A percentile compares a stretch with the other conserved stretches of the same genome.
These are phyloP conservation scores for Fomitopsis serialis DNA, from an alignment of 768 basidiomycete genomes.

Conservation along the genomic window DNA sequence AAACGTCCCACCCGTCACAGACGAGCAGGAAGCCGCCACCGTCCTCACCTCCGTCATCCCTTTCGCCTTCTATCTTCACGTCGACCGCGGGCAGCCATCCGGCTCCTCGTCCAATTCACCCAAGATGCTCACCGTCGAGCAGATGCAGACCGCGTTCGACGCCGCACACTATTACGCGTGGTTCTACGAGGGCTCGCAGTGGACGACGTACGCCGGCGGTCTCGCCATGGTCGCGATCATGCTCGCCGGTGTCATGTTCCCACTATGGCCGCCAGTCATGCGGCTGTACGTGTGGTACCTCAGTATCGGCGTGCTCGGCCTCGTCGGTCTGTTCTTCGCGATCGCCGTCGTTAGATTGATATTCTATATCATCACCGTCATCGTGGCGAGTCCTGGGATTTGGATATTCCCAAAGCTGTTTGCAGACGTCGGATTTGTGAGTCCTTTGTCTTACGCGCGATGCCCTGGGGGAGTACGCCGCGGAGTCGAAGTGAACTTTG, in stretches of 20 bases:
- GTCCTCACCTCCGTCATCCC: slow-evolving; percentile 70
- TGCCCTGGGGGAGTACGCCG: too few species aligned
- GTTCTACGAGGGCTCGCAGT: slow-evolving; percentile 94
- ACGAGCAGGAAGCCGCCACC: slow-evolving; percentile 68
- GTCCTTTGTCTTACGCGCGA: slow-evolving; percentile 27
- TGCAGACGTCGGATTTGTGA: slow-evolving; percentile 96
- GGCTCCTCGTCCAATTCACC: slow-evolving; percentile 69
- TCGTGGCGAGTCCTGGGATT: slow-evolving; percentile 85
- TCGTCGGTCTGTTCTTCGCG: slow-evolving; percentile 87
- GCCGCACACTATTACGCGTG: slow-evolving; percentile 87
- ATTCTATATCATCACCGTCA: slow-evolving; percentile 88
- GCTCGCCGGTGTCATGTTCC: slow-evolving; percentile 98
- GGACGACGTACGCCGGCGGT: slow-evolving; percentile 89
- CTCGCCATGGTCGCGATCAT: slow-evolving; percentile 88
- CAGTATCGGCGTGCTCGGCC: slow-evolving; percentile 78
- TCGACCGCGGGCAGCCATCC: slow-evolving; percentile 66
- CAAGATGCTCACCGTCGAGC: slow-evolving; percentile 74
- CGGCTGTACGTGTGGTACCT: slow-evolving; percentile 95
- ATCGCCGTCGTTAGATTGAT: slow-evolving; percentile 88
- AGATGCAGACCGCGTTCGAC: slow-evolving; percentile 67
- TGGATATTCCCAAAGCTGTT: slow-evolving; percentile 99
- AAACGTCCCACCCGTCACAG: slow-evolving; percentile 65
- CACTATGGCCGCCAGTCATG: slow-evolving; percentile 92
- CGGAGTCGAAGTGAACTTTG: background rate
- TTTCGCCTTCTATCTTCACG: slow-evolving; percentile 88